Base-by-base conservation (phyloP, 1,284 basidiomycete genomes). In the Fomitopsis betulina region DNA sequence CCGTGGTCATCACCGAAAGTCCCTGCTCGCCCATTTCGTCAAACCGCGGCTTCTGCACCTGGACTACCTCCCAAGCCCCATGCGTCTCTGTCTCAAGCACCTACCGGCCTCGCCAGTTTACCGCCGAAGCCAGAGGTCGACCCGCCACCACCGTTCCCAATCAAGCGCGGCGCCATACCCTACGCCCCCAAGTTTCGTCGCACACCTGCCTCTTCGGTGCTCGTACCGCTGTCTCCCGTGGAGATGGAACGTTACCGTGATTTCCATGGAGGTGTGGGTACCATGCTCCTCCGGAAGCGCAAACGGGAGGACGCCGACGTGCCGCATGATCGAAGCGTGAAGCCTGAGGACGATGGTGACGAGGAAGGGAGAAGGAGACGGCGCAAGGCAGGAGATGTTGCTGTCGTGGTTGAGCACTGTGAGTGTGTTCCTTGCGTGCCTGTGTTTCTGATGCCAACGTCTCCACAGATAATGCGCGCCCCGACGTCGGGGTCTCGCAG, bases 401-500 rank as follows among this genome's bases (percentile, higher is more conserved):
- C 79, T 1, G 79, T 85, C 49, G 86, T 93, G 39, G 81, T 87
- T 21, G 73, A 86, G 40, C 90, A 93, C 68, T 93, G 89, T 87
- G 66, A 68, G 85, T 79, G 5, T 13, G n/a, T 5, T 21, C 12
- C 50, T 27, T n/a, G 32, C 17, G 32, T 25, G 3, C n/a, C 10
- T 39, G 25, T 15, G 15, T 7, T 17, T 40, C 19, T 39, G 17
- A 30, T 33, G 3, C 37, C 45, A 15, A 43, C n/a, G 27, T 12
- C 38, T n/a, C 30, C 60, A 27, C 33, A 96, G 93, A 99, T 75
- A 99, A 99, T 72, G 82, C 86, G 45, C 86, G 97, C 10, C 93
- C 92, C 4, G 95, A 99, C 60, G 89, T 96, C 12, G 95, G 94
- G 55, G 83, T 94, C 32, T 79, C 86, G 9, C 86, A 90, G 63